Evolutionary conservation across 169 alveolate species (phyloP), one percentile per base, ranked within the genome.

Genomic region (Plasmodium coatneyi): DNA sequence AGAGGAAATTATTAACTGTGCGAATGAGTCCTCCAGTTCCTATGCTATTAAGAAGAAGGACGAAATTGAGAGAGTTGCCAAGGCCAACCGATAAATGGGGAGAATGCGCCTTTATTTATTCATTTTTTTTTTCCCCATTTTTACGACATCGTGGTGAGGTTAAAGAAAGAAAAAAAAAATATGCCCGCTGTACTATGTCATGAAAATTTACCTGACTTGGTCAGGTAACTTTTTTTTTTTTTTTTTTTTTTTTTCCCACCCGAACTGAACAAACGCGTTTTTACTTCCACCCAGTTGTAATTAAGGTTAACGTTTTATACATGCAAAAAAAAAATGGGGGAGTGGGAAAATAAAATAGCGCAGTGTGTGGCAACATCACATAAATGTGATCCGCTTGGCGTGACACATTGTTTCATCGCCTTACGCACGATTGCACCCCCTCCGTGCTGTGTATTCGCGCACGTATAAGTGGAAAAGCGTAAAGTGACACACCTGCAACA

Each of bases 51-150:
- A 99, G 98, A 99, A 99, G 99, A 99, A 99, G 98, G 99, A 99
- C 93, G 99, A 99, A 96, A 99, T 99, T 94, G 99, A 99, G 97
- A 99, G 99, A 93, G 99, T 98, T 39, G 99, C 99, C 93, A 99
- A 99, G 97, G 99, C 99, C 52, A 99, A 99, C 98, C 99, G 99
- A 91, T 99, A 19, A 60, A 60, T 12, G 32, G 10, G 32, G 72
- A 7, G 12, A 60, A 60, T 60, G 14, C 74, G 5, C 34, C 25
- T 7, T n/a, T 60, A 1, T 5, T 0, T 28, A n/a, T 60, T 60
- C n/a, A n/a, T 60, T 60, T 19, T 60, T 60, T 56, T 60, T 60
- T n/a, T 25, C 39, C 74, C 32, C 32, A 60, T 60, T 60, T 60
- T 60, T 60, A 60, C 74, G 25, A 60, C 74, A 60, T 60, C 32